phyloP scores from a whole-genome alignment of 306 rosid species.

The Corylus americana region DNA sequence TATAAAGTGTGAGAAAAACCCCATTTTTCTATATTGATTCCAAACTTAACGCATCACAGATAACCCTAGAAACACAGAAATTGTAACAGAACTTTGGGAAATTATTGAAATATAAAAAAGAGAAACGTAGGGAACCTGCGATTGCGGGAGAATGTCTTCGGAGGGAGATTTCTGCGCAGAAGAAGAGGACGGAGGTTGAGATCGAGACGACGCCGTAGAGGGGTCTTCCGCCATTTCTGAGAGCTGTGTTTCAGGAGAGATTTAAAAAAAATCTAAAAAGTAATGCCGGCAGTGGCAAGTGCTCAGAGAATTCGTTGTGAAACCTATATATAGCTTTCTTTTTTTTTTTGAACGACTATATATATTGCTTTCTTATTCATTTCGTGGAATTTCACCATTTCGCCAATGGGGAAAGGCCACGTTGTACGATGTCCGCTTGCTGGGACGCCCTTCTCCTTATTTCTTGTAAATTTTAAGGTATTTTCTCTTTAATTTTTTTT shows the following conservation, averaged over 20 bases:
- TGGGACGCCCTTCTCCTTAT: no score
- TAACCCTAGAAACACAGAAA: neutral
- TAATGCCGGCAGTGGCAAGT: neutral
- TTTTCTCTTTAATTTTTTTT: no score
- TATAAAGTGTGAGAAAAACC: neutral
- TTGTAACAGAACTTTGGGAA: neutral
- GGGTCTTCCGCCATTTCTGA: slow-evolving; percentile 55
- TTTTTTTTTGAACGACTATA: no score
- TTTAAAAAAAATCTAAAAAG: no score
- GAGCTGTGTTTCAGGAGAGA: neutral
- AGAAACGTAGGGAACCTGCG: slow-evolving; percentile 43
- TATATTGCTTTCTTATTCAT: neutral
- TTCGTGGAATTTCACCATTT: neutral
- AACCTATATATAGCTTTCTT: neutral
- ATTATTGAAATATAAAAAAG: neutral
- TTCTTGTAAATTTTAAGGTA: no score
- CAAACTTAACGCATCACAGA: neutral
- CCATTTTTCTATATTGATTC: neutral
- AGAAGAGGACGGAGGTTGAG: slow-evolving; percentile 17
- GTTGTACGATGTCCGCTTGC: neutral
- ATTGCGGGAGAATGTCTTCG: slow-evolving; percentile 36
- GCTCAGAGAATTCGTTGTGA: neutral
- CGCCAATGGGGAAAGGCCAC: slow-evolving; percentile 5
- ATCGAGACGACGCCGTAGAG: slow-evolving; percentile 39
- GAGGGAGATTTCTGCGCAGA: slow-evolving; percentile 31